Base-by-base conservation (phyloP, 257 asterid species). In the Ophiorrhiza pumila region DNA sequence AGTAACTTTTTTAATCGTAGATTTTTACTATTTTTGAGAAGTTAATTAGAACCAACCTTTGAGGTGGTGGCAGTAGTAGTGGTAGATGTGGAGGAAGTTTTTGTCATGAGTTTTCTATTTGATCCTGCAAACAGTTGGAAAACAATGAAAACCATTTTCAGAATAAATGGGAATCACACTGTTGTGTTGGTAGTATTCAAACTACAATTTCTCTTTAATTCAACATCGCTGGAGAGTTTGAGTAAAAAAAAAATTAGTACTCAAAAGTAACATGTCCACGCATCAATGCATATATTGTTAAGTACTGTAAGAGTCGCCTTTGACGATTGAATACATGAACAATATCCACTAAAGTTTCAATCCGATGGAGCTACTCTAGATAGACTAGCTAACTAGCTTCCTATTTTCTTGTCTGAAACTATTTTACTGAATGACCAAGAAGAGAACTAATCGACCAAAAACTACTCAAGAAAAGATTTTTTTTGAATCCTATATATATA, bases 81-180 rank as follows among this genome's bases (percentile, higher is more conserved):
- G 62, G 69, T 76, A 67, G 81, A 71, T 72, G 83, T 72, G 55
- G 83, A 37, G 32, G 72, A 12, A 64, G 71, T 76, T 66, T 68
- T 76, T 78, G 73, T 76, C 81, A 76, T 65, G 73, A 88, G 89
- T 80, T 87, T 87, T 77, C 96, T 86, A 49, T 62, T 77, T 76
- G 81, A 82, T 72, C 96, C 97, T 88, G 93, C 87, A 88, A 73
- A 65, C 37, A 35, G 66, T 15, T 68, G 15, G 68, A 60, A n/a
- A 15, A 20, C 18, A n/a, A n/a, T n/a, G n/a, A n/a, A 13, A 42
- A 43, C 57, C 6, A 61, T 43, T 31, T 34, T 42, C 68, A 76
- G 60, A 45, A 25, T 32, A 72, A 62, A 57, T 7, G 27, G 34
- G 68, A n/a, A n/a, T n/a, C n/a, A 58, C 12, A 7, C 18, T 4